phyloP scores from a whole-genome alignment of 1,284 basidiomycete species.

The Fomitopsis pinicola region DNA sequence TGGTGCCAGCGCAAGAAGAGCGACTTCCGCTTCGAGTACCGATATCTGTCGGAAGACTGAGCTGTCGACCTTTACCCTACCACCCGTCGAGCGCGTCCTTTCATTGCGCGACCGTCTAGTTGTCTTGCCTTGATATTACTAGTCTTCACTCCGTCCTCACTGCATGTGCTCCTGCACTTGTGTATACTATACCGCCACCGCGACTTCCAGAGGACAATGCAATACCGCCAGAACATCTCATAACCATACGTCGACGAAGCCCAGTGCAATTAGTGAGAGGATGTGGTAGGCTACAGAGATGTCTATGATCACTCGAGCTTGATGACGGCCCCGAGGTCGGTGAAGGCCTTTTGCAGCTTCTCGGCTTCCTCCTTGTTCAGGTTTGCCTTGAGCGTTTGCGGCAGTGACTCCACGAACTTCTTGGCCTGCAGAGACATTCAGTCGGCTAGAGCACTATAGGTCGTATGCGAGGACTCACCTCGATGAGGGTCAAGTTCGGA shows the following conservation, averaged over 20 bases:
- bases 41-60: slow-evolving; percentile 86
- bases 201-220: slow-evolving; percentile 11
- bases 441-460: slow-evolving; percentile 8
- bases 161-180: slow-evolving; percentile 9
- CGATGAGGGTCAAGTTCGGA: slow-evolving; percentile 92
- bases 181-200: slow-evolving; percentile 7
- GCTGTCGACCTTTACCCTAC: slow-evolving; percentile 2
- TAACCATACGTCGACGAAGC: slow-evolving; percentile 3
- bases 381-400: slow-evolving; percentile 94
- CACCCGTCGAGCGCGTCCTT: not conserved
- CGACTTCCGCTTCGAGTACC: slow-evolving; percentile 96
- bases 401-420: slow-evolving; percentile 97
- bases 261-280: slow-evolving; percentile 45
- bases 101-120: not conserved
- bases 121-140: not conserved
- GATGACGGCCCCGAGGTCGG: slow-evolving; percentile 86
- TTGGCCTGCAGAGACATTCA: slow-evolving; percentile 69
- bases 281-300: slow-evolving; percentile 7
- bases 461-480: slow-evolving; percentile 55
- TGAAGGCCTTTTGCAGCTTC: slow-evolving; percentile 90
- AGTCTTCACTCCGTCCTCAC: slow-evolving; percentile 4
- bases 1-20: slow-evolving; percentile 99
- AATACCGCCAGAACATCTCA: slow-evolving; percentile 1
- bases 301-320: slow-evolving; percentile 62
- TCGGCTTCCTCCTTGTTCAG: slow-evolving; percentile 97